Conservation (phyloP, 2,329 filamentous ascomycete genomes). For the Phoma sp. region DNA sequence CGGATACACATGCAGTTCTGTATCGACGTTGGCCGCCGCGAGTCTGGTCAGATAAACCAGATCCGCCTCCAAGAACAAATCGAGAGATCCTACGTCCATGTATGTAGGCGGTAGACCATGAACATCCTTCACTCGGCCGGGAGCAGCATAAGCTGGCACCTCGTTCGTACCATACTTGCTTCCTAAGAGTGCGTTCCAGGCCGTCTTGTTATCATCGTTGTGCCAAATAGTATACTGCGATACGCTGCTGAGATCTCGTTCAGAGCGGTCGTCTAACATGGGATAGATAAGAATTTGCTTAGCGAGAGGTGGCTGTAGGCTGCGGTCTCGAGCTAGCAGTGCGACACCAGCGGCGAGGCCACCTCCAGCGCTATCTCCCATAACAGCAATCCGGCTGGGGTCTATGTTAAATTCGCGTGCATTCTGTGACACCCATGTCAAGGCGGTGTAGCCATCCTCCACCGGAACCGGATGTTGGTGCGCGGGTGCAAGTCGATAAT, state of each 20-base stretch:
- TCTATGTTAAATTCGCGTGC: conserved; percentile 52
- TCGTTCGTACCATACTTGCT: neutral
- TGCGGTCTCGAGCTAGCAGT: conserved; percentile 50
- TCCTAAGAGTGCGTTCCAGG: conserved; percentile 28
- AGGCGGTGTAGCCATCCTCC: conserved; percentile 52
- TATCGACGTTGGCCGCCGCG: conserved; percentile 49
- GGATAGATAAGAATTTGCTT: conserved; percentile 58
- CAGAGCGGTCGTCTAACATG: conserved; percentile 57
- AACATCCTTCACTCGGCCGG: conserved; percentile 42
- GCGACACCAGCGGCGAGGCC: conserved; percentile 52
- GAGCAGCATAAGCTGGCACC: conserved; percentile 34
- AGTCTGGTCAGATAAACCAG: conserved; percentile 52
- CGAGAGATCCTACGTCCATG: conserved; percentile 54
- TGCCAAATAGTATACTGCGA: conserved; percentile 41
- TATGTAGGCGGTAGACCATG: conserved; percentile 53
- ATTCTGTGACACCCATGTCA: conserved; percentile 51
- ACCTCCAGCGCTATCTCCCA: conserved; percentile 56
- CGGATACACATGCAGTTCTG: conserved; percentile 55
- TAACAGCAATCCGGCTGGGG: conserved; percentile 49
- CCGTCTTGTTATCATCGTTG: conserved; percentile 19
- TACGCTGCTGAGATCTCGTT: conserved; percentile 16
- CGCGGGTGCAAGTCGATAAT: conserved; percentile 25
- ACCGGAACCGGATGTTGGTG: conserved; percentile 6
- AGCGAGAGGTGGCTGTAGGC: conserved; percentile 42
- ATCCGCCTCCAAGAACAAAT: conserved; percentile 55